Conservation (phyloP, 73 alveolate species). For the Symbiodinium natans region DNA sequence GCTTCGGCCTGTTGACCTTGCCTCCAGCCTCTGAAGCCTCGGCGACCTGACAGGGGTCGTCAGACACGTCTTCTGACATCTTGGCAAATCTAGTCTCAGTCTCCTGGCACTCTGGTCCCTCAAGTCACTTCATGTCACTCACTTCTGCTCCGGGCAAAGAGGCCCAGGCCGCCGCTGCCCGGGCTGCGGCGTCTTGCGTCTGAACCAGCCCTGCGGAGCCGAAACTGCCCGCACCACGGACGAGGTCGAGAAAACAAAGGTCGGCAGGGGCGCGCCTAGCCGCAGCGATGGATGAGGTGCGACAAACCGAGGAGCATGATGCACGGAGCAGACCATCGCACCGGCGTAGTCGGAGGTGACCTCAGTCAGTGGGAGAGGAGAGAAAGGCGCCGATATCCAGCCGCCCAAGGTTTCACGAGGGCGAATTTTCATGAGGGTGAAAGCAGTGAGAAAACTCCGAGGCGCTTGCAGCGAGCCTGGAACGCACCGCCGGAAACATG, state of each 20-base stretch:
- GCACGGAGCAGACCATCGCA: slow-evolving; percentile 63
- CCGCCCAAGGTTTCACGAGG: too few relatives aligned
- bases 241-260: neutral
- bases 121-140: too few relatives aligned
- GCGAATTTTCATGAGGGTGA: neutral
- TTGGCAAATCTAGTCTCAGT: too few relatives aligned
- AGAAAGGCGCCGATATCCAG: too few relatives aligned
- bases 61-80: too few relatives aligned
- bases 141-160: too few relatives aligned
- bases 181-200: slow-evolving; percentile 33
- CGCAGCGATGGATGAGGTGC: slow-evolving; percentile 84
- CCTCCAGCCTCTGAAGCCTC: slow-evolving; percentile 6
- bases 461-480: slow-evolving; percentile 20
- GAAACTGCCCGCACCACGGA: neutral
- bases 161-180: neutral
- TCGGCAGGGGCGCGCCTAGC: neutral
- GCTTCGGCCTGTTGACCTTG: neutral
- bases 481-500: slow-evolving; percentile 87
- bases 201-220: slow-evolving; percentile 39
- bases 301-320: slow-evolving; percentile 57
- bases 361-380: neutral
- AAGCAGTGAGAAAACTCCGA: neutral
- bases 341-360: slow-evolving; percentile 71
- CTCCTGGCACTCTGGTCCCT: too few relatives aligned
- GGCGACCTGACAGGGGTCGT: neutral